phyloP scores from a whole-genome alignment of 2,329 filamentous ascomycete species.

The Clonostachys chloroleuca region DNA sequence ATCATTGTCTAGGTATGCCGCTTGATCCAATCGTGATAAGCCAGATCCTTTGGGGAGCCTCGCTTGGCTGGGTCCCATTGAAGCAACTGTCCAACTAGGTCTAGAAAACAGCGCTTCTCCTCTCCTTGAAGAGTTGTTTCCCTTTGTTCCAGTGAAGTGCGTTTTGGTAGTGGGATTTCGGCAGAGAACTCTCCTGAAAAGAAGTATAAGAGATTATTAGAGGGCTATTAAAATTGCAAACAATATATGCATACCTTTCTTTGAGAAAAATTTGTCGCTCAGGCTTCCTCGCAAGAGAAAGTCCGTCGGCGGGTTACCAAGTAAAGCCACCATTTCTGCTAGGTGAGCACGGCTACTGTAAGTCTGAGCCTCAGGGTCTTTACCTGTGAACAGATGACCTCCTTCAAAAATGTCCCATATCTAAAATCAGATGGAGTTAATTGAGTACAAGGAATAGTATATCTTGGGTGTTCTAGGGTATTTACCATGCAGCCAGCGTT shows the following conservation, averaged over 20 bases:
- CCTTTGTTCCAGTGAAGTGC: conserved; percentile 21
- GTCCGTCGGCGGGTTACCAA: conserved; percentile 32
- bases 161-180: conserved; percentile 11
- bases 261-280: conserved; percentile 29
- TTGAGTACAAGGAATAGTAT: conserved; percentile 8
- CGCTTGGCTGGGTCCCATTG: conserved; percentile 28
- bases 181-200: conserved; percentile 16
- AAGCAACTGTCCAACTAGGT: conserved; percentile 28
- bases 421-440: conserved; percentile 8
- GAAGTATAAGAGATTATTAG: not conserved
- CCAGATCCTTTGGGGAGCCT: too few species aligned
- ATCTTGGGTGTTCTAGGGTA: not conserved
- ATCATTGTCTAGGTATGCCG: too few species aligned
- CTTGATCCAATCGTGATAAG: too few species aligned
- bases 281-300: conserved; percentile 22
- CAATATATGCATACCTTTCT: conserved; percentile 16
- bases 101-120: conserved; percentile 19
- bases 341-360: conserved; percentile 41
- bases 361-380: conserved; percentile 25
- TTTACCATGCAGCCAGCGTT: conserved; percentile 44
- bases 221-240: not conserved
- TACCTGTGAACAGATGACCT: conserved; percentile 32
- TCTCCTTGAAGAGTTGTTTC: conserved; percentile 28
- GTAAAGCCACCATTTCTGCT: conserved; percentile 39
- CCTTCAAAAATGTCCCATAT: conserved; percentile 46